Evolutionary conservation across 106 monocot species (phyloP).

Genomic region (Dendrobium catenatum): DNA sequence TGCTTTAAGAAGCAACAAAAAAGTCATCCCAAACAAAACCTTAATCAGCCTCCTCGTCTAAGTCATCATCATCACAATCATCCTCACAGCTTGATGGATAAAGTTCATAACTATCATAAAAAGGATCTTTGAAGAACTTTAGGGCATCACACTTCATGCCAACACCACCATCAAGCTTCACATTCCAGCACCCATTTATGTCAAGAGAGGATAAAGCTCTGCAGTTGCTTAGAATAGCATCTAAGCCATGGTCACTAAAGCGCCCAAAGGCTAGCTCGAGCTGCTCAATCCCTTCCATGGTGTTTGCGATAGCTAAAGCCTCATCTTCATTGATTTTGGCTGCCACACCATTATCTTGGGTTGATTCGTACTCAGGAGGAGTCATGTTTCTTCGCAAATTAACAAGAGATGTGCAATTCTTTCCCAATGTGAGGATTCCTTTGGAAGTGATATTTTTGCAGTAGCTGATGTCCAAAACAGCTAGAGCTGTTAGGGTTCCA

Average conservation of each 20-base stretch:
- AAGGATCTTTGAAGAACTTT: conserved; percentile 29
- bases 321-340: conserved; percentile 30
- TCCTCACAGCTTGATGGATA: not conserved
- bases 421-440: conserved; percentile 39
- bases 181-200: conserved; percentile 56
- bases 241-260: conserved; percentile 34
- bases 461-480: conserved; percentile 46
- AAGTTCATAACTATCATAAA: not conserved
- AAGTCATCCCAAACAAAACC: too few relatives aligned
- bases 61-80: not conserved
- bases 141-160: conserved; percentile 28
- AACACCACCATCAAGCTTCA: conserved; percentile 26
- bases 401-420: conserved; percentile 34
- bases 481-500: conserved; percentile 17
- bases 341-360: conserved; percentile 1
- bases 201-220: conserved; percentile 29
- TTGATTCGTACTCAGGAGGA: conserved; percentile 13
- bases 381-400: conserved; percentile 44
- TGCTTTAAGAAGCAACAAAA: too few relatives aligned
- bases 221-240: conserved; percentile 39
- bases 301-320: conserved; percentile 34
- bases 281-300: conserved; percentile 34
- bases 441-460: conserved; percentile 42
- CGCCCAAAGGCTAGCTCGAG: conserved; percentile 51
- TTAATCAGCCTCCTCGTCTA: not conserved